Evolutionary conservation across 306 rosid genomes (phyloP), one percentile per base, ranked within the genome.

Genomic region (Ceratonia siliqua): DNA sequence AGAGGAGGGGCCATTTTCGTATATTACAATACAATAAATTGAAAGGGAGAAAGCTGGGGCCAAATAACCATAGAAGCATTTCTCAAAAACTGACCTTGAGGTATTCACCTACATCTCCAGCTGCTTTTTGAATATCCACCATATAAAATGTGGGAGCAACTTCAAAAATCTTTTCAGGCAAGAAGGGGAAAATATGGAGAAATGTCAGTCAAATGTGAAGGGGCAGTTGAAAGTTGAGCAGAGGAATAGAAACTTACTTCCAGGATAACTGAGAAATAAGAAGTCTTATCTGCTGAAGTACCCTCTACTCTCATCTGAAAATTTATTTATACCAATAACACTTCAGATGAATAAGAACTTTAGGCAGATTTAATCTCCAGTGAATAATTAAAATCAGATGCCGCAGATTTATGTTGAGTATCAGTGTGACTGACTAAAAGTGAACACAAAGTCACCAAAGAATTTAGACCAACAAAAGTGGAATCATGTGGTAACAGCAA

Each of bases 281-380:
- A 62, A 33, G 88, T 65, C 76, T 90, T 85, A 39, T 79, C 79
- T 27, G 89, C 82, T 6, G 96, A 87, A 62, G 79, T 74, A 42
- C 96, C 96, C 87, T 92, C 98, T 63, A 92, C 89, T 85, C 98
- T 87, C 98, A 92, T 90, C 98, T 92, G 91, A 70, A 59, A 87
- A 62, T 78, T 76, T 13, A 62, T 78, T 76, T 13, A 82, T 8
- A 70, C 14, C 50, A 68, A 41, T 9, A 10, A 64, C 27, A 11
- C 48, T 32, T 73, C 28, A 58, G 56, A 33, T 66, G 79, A 63
- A 18, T 30, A 41, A 32, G 46, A 62, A 55, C 50, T 12, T 64
- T 8, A 62, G 57, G 33, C 21, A 41, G 68, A 65, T 63, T 30
- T 57, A 2, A 62, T 36, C 49, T 59, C 38, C 28, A 6, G 4